phyloP scores from a whole-genome alignment of 106 monocot species.

The Posidonia australis region DNA sequence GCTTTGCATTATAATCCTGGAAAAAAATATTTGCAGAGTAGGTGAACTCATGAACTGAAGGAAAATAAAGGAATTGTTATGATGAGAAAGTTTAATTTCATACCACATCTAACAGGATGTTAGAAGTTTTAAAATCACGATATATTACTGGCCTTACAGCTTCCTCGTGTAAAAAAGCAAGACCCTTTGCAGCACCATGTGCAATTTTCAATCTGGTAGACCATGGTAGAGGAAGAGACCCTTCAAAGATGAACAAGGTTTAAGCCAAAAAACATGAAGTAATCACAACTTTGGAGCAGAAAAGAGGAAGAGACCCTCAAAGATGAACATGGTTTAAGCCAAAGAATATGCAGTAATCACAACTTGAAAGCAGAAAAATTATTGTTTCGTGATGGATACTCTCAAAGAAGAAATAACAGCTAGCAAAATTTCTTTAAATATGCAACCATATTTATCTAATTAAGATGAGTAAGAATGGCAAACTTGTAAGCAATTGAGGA shows the following conservation, averaged over 20 bases:
- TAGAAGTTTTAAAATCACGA: conserved; percentile 45
- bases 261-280: not conserved
- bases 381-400: no score
- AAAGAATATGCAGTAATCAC: not conserved
- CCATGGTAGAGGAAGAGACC: conserved; percentile 35
- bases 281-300: no score
- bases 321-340: not conserved
- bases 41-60: not conserved
- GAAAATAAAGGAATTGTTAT: not conserved
- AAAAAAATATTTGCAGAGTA: conserved; percentile 1
- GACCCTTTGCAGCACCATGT: conserved; percentile 46
- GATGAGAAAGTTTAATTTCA: not conserved
- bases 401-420: no score
- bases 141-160: conserved; percentile 42
- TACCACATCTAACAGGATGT: conserved; percentile 41
- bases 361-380: no score
- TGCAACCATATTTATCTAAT: no score
- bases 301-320: conserved; percentile 29
- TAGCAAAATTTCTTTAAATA: no score
- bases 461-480: not conserved
- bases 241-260: conserved; percentile 13
- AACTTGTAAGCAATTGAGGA: not conserved
- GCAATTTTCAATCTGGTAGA: conserved; percentile 35
- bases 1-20: conserved; percentile 47
- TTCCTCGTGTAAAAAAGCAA: conserved; percentile 44